A percentile compares a stretch with the other conserved stretches of the same genome.
phyloP scores from a whole-genome alignment of 2,329 filamentous ascomycete genomes.

The Talaromyces pinophilus region DNA sequence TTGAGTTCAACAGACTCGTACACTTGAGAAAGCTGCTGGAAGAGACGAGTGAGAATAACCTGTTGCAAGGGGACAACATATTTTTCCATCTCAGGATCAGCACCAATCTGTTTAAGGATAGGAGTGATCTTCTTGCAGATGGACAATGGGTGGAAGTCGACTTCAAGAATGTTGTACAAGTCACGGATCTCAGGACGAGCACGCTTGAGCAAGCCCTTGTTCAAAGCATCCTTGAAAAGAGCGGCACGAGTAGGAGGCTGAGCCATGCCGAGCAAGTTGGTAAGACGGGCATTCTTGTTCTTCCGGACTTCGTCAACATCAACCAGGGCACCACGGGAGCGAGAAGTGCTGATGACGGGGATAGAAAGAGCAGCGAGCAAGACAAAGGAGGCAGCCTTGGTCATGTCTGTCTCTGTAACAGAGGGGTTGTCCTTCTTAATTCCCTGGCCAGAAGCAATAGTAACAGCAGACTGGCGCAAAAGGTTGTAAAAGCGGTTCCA shows the following conservation, averaged over 20 bases:
- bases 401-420: constrained; percentile 83
- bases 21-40: constrained; percentile 98
- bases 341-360: constrained; percentile 96
- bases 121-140: constrained; percentile 99
- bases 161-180: constrained; percentile 97
- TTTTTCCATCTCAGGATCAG: constrained; percentile 93
- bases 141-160: constrained; percentile 97
- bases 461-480: constrained; percentile 81
- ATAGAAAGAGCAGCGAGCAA: constrained; percentile 94
- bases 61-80: constrained; percentile 95
- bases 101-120: constrained; percentile 88
- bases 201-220: constrained; percentile 90
- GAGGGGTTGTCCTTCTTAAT: constrained; percentile 94
- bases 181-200: constrained; percentile 93
- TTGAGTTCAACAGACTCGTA: constrained; percentile 96
- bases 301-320: constrained; percentile 96
- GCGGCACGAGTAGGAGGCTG: constrained; percentile 83
- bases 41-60: constrained; percentile 95
- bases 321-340: constrained; percentile 91
- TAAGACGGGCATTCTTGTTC: constrained; percentile 98
- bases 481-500: constrained; percentile 98
- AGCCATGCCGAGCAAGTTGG: constrained; percentile 91
- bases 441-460: constrained; percentile 80
- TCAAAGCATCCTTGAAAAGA: constrained; percentile 93
- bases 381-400: constrained; percentile 93